A percentile compares a stretch with the other conserved stretches of the same genome.
Conservation (phyloP, 2,329 filamentous ascomycete species). For the Dactylellina cionopaga region DNA sequence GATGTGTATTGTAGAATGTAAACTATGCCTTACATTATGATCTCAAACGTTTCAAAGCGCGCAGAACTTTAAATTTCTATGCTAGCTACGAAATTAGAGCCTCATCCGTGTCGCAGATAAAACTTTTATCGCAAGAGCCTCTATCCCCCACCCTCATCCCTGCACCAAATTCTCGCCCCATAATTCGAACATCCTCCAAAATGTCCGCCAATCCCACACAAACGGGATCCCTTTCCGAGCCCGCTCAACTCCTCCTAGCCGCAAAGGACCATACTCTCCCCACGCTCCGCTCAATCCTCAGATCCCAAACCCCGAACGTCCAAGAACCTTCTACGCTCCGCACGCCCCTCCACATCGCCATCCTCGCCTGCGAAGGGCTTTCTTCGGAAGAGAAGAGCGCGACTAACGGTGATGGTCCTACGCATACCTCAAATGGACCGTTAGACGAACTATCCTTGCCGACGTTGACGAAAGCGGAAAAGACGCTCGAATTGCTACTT, state of each 20-base stretch:
- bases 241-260: conserved; percentile 70
- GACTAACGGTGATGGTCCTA: conserved; percentile 38
- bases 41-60: background rate
- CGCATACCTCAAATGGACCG: conserved; percentile 4
- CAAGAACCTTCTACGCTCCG: conserved; percentile 87
- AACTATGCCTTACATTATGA: no score
- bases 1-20: no score
- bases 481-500: conserved; percentile 79
- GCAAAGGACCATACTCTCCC: conserved; percentile 74
- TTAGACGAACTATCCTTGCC: conserved; percentile 56
- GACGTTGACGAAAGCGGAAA: conserved; percentile 70
- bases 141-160: background rate
- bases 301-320: conserved; percentile 73
- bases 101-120: background rate
- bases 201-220: background rate
- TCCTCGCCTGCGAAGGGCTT: conserved; percentile 73
- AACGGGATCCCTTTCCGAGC: conserved; percentile 9
- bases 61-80: no score
- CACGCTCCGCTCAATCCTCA: conserved; percentile 75
- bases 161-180: background rate
- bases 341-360: conserved; percentile 88
- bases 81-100: background rate
- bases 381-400: background rate
- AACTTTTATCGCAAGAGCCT: background rate
- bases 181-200: background rate